Conservation (phyloP, 2,329 filamentous ascomycete genomes). For the Decorospora gaudefroyi region DNA sequence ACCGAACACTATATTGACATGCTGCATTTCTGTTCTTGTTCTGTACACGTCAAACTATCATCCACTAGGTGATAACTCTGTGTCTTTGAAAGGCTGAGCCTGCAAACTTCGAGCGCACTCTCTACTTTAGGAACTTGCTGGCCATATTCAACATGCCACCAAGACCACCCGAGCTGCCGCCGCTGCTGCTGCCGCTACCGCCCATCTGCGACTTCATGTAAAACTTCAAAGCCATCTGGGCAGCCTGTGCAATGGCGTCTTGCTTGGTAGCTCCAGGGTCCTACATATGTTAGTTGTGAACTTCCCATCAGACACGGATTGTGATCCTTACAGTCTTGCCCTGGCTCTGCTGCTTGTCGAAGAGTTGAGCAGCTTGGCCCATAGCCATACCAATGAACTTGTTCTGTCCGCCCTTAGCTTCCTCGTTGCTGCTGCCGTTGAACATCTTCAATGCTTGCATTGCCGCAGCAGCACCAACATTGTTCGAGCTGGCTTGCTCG, state of each 20-base stretch:
- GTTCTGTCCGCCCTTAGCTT: conserved; percentile 65
- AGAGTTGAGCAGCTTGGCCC: conserved; percentile 81
- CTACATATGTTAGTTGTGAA: conserved; percentile 50
- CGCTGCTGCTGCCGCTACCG: conserved; percentile 49
- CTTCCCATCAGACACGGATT: conserved; percentile 26
- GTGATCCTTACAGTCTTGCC: conserved; percentile 57
- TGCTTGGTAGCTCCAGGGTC: conserved; percentile 71
- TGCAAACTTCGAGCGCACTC: neutral
- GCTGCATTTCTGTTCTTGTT: no score
- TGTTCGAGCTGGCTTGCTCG: conserved; percentile 52
- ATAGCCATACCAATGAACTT: conserved; percentile 84
- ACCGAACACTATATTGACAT: no score
- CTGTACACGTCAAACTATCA: no score
- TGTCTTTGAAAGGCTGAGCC: neutral
- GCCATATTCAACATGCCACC: conserved; percentile 62
- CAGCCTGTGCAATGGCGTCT: conserved; percentile 75
- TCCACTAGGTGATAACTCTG: no score
- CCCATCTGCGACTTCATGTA: conserved; percentile 76
- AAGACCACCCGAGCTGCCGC: conserved; percentile 49
- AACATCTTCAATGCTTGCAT: conserved; percentile 85
- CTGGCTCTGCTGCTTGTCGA: conserved; percentile 62
- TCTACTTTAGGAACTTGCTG: conserved; percentile 62
- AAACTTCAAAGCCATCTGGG: conserved; percentile 87
- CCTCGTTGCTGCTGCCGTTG: conserved; percentile 56
- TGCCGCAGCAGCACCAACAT: conserved; percentile 66